Conservation (phyloP, 495 filamentous ascomycete species). For the Hypoxylon crocopeplum region DNA sequence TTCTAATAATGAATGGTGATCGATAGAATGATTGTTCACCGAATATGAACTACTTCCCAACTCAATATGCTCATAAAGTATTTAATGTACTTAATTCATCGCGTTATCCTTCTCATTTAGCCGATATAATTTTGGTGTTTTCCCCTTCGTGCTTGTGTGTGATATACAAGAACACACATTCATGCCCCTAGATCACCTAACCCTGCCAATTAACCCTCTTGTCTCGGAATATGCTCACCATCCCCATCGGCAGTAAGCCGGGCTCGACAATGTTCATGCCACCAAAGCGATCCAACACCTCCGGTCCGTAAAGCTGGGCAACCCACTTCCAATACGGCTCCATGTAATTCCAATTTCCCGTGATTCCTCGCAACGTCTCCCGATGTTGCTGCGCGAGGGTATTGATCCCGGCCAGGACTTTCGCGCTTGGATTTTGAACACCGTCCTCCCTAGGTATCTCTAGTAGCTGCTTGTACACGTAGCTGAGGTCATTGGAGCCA, state of each 20-base stretch:
- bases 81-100: no score
- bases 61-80: no score
- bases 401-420: constrained; percentile 39
- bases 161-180: constrained; percentile 17
- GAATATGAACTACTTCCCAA: no score
- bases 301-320: constrained; percentile 62
- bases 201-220: constrained; percentile 66
- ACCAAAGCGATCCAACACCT: constrained; percentile 66
- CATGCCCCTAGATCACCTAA: background rate
- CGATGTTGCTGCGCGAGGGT: constrained; percentile 11
- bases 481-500: constrained; percentile 30
- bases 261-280: constrained; percentile 66
- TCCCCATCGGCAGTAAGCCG: constrained; percentile 68
- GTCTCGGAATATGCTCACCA: constrained; percentile 67
- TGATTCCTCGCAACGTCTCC: constrained; percentile 28
- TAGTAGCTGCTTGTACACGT: constrained; percentile 49
- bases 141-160: background rate
- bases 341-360: constrained; percentile 49
- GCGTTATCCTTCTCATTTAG: no score
- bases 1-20: no score
- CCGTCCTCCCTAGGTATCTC: constrained; percentile 47
- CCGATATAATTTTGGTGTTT: no score
- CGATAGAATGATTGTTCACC: no score
- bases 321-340: constrained; percentile 69
- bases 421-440: constrained; percentile 40